phyloP scores from a whole-genome alignment of 495 filamentous ascomycete species.

The Xylaria longipes region DNA sequence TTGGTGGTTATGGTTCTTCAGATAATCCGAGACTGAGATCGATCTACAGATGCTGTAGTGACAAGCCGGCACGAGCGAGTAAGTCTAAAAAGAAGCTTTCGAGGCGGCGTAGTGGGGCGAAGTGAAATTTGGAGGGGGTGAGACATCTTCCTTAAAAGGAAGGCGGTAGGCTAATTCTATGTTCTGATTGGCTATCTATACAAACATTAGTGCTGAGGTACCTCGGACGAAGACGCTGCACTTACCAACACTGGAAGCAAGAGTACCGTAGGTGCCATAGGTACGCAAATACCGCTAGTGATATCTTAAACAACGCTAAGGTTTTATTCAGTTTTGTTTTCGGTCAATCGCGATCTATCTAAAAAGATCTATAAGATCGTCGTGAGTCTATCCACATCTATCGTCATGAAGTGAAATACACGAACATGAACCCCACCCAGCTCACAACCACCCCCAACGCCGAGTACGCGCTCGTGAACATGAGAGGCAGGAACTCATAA shows the following conservation, averaged over 20 bases:
- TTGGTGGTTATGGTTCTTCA: background rate
- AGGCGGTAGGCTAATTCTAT: slow-evolving; percentile 17
- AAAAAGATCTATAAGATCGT: background rate
- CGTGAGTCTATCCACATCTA: background rate
- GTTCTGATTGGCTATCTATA: slow-evolving; percentile 12
- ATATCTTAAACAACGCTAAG: background rate
- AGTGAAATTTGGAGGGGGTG: slow-evolving; percentile 24
- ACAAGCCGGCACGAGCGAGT: background rate
- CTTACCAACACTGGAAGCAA: background rate
- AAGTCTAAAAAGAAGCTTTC: slow-evolving; percentile 3
- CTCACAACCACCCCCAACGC: slow-evolving; percentile 95
- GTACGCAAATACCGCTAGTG: background rate
- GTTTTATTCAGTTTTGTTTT: background rate
- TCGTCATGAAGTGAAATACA: slow-evolving; percentile 76
- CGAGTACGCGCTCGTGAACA: slow-evolving; percentile 97
- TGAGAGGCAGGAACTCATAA: slow-evolving; percentile 90
- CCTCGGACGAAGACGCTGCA: background rate
- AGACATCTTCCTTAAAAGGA: slow-evolving; percentile 26
- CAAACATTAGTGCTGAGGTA: slow-evolving; percentile 5
- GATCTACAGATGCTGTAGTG: background rate
- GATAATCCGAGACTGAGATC: background rate
- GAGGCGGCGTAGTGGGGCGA: slow-evolving; percentile 3
- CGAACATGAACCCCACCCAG: slow-evolving; percentile 94
- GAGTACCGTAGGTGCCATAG: background rate
- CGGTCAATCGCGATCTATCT: background rate